Evolutionary conservation across 192 early-diverging fungal genomes (phyloP).

Genomic region (Pecoramyces ruminantium): DNA sequence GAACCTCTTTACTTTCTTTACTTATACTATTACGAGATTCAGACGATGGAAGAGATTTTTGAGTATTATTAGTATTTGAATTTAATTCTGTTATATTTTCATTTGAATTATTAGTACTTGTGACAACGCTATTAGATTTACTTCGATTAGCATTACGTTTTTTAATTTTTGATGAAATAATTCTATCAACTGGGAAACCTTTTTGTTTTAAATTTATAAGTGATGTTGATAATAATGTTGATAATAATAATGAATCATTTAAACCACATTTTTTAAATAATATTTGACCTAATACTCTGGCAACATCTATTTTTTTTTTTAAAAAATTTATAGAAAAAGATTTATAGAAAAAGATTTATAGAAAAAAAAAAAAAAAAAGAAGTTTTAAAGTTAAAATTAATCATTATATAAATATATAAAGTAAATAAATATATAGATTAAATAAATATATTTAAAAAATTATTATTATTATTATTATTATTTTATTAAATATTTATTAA

Average conservation of each 20-base stretch:
- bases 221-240: conserved; percentile 54
- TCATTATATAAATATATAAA: too few species aligned
- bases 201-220: conserved; percentile 49
- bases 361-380: too few species aligned
- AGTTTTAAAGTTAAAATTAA: too few species aligned
- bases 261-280: conserved; percentile 48
- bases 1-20: neutral
- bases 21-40: neutral
- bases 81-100: neutral
- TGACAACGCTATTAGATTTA: neutral
- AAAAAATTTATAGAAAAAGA: too few species aligned
- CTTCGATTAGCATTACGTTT: neutral
- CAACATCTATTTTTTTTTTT: too few species aligned
- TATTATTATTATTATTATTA: too few species aligned
- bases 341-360: too few species aligned
- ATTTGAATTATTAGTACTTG: neutral
- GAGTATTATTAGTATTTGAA: neutral
- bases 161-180: conserved; percentile 11
- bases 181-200: conserved; percentile 52
- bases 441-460: too few species aligned
- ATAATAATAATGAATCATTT: conserved; percentile 61
- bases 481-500: too few species aligned
- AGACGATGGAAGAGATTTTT: neutral
- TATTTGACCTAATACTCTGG: conserved; percentile 45
- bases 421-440: too few species aligned